Base-by-base conservation (phyloP, 2,329 filamentous ascomycete genomes). In the Colletotrichum cuscutae region DNA sequence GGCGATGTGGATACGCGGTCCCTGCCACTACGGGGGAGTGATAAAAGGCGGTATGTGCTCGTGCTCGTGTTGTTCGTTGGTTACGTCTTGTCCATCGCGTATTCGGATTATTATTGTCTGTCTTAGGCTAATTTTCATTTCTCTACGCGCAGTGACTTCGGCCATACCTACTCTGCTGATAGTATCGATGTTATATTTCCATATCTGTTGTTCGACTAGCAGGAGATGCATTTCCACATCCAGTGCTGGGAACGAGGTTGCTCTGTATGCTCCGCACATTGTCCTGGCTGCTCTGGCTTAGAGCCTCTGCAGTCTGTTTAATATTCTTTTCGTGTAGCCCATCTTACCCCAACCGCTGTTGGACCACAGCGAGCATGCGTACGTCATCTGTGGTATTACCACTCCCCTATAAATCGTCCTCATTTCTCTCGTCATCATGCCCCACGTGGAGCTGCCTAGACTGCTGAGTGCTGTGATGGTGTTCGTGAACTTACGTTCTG, bases 301-400 rank as follows among this genome's bases (percentile, higher is more conserved):
- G 11, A 66, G 37, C 13, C 35, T 49, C 22, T 26, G 2, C 3
- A 66, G 4, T 32, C 53, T 66, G 24, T 49, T 22, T 26, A 66
- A 28, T 9, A 13, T 53, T 13, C 2, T 4, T 0, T 60, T 26
- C 1, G 9, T 67, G 4, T 60, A 59, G 7, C 26, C 54, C 52
- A 35, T 58, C 4, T 13, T 9, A 8, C 42, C 22, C 28, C 2
- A 79, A 60, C 35, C 73, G 74, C 37, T 77, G 68, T 67, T 72
- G 28, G 19, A 77, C 56, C 26, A 77, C 3, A 76, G 73, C 46
- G 77, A 81, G 64, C 74, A 79, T 2, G 72, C 75, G 60, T 78
- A 80, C 11, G 78, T 69, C 65, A 80, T 79, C 42, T 79, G 53
- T 9, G 71, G 73, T 56, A 79, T 54, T 5, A 77, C 9, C 0